Percentiles rank a stretch among this genome's conserved stretches.
phyloP scores from a whole-genome alignment of 2,329 filamentous ascomycete genomes.

The Alternaria sp. region DNA sequence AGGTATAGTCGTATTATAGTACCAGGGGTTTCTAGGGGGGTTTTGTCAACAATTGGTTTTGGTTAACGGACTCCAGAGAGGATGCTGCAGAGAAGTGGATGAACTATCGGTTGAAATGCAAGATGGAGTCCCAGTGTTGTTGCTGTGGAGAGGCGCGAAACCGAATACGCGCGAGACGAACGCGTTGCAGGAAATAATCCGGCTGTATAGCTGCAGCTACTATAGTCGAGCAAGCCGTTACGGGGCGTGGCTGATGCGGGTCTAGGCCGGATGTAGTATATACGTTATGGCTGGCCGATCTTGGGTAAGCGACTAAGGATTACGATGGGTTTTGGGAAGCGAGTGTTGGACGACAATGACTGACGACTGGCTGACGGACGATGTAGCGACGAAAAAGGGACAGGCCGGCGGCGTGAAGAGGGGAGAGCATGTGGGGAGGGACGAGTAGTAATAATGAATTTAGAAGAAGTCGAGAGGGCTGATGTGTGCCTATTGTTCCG shows the following conservation, averaged over 20 bases:
- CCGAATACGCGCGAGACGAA: constrained; percentile 37
- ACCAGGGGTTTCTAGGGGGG: constrained; percentile 11
- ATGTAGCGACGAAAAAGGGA: constrained; percentile 37
- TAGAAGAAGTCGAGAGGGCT: constrained; percentile 41
- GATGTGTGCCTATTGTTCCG: constrained; percentile 46
- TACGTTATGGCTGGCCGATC: constrained; percentile 28
- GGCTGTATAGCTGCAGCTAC: constrained; percentile 27
- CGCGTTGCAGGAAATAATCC: constrained; percentile 43
- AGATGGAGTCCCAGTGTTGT: constrained; percentile 35
- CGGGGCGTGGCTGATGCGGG: constrained; percentile 44
- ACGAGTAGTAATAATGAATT: constrained; percentile 46
- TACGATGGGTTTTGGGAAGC: constrained; percentile 29
- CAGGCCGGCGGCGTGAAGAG: constrained; percentile 29
- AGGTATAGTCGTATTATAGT: constrained; percentile 13
- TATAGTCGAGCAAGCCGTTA: constrained; percentile 30
- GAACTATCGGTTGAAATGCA: constrained; percentile 31
- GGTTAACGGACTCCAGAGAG: constrained; percentile 13
- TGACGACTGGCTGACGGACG: constrained; percentile 33
- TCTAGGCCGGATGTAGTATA: constrained; percentile 30
- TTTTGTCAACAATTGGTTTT: constrained; percentile 19
- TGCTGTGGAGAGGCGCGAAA: constrained; percentile 42
- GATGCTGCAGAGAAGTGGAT: constrained; percentile 18
- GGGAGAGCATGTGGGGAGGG: constrained; percentile 42
- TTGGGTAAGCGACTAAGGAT: constrained; percentile 12
- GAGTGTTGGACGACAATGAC: constrained; percentile 23